phyloP scores from a whole-genome alignment of 2,329 filamentous ascomycete species.

The Aspergillus spinulosporus region DNA sequence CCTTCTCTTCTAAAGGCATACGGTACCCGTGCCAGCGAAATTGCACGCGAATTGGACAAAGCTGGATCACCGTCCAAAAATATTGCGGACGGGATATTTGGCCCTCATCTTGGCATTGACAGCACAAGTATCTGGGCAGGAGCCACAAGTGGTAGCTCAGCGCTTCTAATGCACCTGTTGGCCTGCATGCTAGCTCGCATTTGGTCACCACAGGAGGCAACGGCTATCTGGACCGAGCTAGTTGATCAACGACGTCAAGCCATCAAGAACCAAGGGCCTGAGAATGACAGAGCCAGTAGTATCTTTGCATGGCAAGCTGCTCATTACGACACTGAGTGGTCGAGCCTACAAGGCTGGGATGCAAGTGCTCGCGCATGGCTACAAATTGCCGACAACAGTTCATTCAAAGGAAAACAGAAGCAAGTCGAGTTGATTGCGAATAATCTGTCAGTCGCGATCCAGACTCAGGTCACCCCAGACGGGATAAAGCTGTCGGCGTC shows the following conservation, averaged over 20 bases:
- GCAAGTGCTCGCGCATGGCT: slow-evolving; percentile 15
- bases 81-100: slow-evolving; percentile 12
- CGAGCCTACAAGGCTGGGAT: slow-evolving; percentile 10
- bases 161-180: slow-evolving; percentile 12
- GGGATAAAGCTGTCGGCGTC: background rate
- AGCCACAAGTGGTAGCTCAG: slow-evolving; percentile 7
- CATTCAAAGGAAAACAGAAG: slow-evolving; percentile 3
- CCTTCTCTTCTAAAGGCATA: slow-evolving; percentile 35
- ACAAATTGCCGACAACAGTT: slow-evolving; percentile 10
- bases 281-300: background rate
- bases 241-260: slow-evolving; percentile 4
- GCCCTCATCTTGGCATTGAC: slow-evolving; percentile 11
- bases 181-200: slow-evolving; percentile 16
- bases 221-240: slow-evolving; percentile 11
- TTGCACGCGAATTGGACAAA: background rate
- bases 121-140: slow-evolving; percentile 15
- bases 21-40: slow-evolving; percentile 15
- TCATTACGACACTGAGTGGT: slow-evolving; percentile 5
- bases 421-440: slow-evolving; percentile 12
- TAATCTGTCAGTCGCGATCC: slow-evolving; percentile 11
- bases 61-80: background rate
- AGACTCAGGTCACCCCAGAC: background rate
- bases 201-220: slow-evolving; percentile 13
- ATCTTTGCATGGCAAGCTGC: slow-evolving; percentile 7
- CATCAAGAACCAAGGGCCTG: slow-evolving; percentile 1